phyloP scores from a whole-genome alignment of 1,284 basidiomycete genomes.

The Ganoderma meredithae region DNA sequence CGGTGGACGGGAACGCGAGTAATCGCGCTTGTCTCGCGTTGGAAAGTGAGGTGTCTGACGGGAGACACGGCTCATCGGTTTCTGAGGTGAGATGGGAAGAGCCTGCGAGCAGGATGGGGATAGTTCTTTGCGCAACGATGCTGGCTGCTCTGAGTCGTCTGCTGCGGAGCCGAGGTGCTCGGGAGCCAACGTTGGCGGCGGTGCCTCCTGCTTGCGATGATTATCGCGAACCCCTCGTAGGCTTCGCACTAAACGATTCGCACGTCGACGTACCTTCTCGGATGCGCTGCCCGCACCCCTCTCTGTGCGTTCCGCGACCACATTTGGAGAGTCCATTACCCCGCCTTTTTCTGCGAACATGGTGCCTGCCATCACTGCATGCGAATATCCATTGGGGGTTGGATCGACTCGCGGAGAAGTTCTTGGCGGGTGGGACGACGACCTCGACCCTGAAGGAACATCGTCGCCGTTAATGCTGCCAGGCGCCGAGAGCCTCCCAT shows the following conservation, averaged over 20 bases:
- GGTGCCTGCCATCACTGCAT: background rate
- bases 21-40: background rate
- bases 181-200: too few relatives aligned
- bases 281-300: slow-evolving; percentile 8
- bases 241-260: background rate
- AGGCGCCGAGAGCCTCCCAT: slow-evolving; percentile 31
- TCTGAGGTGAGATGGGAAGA: too few relatives aligned
- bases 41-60: too few relatives aligned
- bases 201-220: too few relatives aligned
- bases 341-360: too few relatives aligned
- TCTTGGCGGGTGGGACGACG: slow-evolving; percentile 7
- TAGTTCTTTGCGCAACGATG: too few relatives aligned
- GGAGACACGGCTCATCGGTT: too few relatives aligned
- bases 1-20: background rate
- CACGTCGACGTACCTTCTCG: slow-evolving; percentile 18
- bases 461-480: slow-evolving; percentile 11
- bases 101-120: too few relatives aligned
- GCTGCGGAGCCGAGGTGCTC: too few relatives aligned
- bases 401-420: background rate
- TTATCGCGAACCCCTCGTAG: background rate
- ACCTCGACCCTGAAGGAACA: slow-evolving; percentile 16
- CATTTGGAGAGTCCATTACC: too few relatives aligned
- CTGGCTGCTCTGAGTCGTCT: too few relatives aligned
- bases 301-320: slow-evolving; percentile 1
- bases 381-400: background rate